These are phyloP conservation scores for Leccinum proximum DNA, from an alignment of 1,284 basidiomycete genomes.

Conservation along the genomic window DNA sequence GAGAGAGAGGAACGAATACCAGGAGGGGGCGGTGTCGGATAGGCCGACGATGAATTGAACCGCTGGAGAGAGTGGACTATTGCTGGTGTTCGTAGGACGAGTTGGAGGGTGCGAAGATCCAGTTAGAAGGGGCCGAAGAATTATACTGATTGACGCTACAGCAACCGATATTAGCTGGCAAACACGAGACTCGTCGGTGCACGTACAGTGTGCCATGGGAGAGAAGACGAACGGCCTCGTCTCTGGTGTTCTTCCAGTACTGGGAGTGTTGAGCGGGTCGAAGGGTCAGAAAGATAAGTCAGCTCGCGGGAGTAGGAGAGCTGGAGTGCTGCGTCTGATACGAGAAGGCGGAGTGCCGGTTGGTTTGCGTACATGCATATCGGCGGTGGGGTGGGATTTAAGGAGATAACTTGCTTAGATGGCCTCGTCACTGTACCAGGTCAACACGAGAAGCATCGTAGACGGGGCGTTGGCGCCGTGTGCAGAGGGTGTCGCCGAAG, in stretches of 20 bases:
- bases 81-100: constrained; percentile 43
- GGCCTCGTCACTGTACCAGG: constrained; percentile 50
- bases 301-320: constrained; percentile 32
- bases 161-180: constrained; percentile 6
- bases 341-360: constrained; percentile 35
- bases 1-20: constrained; percentile 62
- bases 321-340: constrained; percentile 29
- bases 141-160: constrained; percentile 33
- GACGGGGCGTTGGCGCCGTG: constrained; percentile 46
- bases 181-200: background rate
- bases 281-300: constrained; percentile 29
- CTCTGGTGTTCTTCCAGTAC: constrained; percentile 30
- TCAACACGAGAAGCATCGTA: constrained; percentile 15
- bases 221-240: constrained; percentile 27
- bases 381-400: constrained; percentile 48
- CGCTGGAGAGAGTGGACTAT: constrained; percentile 65
- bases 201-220: constrained; percentile 30
- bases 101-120: constrained; percentile 35
- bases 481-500: constrained; percentile 64
- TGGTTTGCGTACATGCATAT: constrained; percentile 60
- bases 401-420: constrained; percentile 52
- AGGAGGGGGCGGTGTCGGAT: constrained; percentile 68
- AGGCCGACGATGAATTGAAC: constrained; percentile 51
- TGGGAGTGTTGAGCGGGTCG: constrained; percentile 29
- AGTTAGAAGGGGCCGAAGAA: constrained; percentile 38